Percentiles rank a stretch among this genome's conserved stretches.
Conservation (phyloP, 2,329 filamentous ascomycete species). For the Corinectria fuckeliana region DNA sequence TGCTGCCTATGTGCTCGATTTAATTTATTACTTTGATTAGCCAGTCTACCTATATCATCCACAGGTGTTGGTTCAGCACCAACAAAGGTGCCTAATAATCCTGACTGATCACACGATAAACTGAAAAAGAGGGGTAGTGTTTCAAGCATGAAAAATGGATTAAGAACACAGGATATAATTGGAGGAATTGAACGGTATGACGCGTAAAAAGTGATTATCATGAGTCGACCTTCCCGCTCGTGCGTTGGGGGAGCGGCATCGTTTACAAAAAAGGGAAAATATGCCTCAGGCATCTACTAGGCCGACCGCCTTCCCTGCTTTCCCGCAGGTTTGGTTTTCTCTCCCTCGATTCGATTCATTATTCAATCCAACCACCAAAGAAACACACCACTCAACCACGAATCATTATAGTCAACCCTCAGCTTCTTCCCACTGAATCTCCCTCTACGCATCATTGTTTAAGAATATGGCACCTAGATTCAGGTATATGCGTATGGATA, state of each 20-base stretch:
- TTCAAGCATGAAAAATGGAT: neutral
- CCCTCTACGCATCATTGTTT: neutral
- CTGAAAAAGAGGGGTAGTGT: neutral
- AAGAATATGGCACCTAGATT: neutral
- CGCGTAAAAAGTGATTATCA: neutral
- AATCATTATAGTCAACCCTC: neutral
- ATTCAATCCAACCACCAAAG: neutral
- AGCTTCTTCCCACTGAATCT: neutral
- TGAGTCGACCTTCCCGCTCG: too few species aligned
- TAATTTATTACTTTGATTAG: neutral
- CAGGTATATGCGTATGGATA: slow-evolving; percentile 4
- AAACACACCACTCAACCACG: neutral
- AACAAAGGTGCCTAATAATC: neutral
- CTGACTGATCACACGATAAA: neutral
- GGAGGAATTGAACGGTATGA: neutral
- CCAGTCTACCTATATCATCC: neutral
- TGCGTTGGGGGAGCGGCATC: neutral
- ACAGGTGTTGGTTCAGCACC: neutral
- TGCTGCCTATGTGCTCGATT: neutral
- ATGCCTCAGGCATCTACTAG: neutral
- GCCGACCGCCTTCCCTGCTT: neutral
- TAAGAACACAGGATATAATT: neutral
- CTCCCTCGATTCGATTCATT: neutral
- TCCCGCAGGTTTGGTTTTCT: neutral
- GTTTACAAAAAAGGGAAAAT: too few species aligned